Conservation (phyloP, 306 rosid genomes). For the Macrotyloma uniflorum region DNA sequence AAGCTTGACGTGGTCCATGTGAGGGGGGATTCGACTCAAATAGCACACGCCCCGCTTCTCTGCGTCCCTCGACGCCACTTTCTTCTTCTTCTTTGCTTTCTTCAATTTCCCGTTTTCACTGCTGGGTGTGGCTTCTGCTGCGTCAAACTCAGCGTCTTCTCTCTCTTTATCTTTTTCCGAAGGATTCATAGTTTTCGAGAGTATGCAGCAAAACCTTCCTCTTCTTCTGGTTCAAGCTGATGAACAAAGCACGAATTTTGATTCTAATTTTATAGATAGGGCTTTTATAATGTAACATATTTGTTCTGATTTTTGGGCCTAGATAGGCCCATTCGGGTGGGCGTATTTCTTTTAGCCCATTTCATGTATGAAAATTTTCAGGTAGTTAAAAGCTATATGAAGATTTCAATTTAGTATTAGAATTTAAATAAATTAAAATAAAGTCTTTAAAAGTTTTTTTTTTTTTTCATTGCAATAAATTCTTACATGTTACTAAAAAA, state of each 20-base stretch:
- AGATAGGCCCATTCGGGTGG: not conserved
- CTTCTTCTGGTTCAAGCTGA: not conserved
- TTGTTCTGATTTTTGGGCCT: not conserved
- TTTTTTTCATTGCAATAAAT: too few relatives aligned
- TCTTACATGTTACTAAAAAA: too few relatives aligned
- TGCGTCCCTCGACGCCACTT: not conserved
- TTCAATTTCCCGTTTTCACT: not conserved
- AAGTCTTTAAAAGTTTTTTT: too few relatives aligned
- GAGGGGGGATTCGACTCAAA: slow-evolving; percentile 84
- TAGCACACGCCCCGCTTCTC: slow-evolving; percentile 79
- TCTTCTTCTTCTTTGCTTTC: not conserved
- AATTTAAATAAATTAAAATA: too few relatives aligned
- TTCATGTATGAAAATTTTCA: too few relatives aligned
- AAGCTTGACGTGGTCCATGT: slow-evolving; percentile 74
- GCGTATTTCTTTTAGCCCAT: not conserved
- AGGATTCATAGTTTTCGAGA: not conserved
- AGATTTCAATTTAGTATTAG: too few relatives aligned
- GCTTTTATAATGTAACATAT: not conserved
- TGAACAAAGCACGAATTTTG: not conserved
- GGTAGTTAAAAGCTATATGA: too few relatives aligned
- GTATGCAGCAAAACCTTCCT: not conserved
- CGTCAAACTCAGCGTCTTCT: not conserved
- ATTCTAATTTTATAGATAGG: not conserved
- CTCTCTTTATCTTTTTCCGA: not conserved
- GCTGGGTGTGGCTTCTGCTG: not conserved